Evolutionary conservation across 2,329 filamentous ascomycete species (phyloP), one percentile per base, ranked within the genome.

Genomic region (Aspergillus sp.): DNA sequence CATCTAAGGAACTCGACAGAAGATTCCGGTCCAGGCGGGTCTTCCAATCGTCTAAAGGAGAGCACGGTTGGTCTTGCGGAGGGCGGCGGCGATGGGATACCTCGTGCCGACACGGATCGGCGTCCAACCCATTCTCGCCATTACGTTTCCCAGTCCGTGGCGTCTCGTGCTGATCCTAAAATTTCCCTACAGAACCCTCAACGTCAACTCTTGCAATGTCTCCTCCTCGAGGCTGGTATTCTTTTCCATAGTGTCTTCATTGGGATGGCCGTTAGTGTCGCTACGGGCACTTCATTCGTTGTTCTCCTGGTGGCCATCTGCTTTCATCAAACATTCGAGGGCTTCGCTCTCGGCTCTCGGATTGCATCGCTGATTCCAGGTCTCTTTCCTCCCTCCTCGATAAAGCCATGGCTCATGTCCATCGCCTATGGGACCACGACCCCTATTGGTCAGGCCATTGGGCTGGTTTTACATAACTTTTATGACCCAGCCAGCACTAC

Each of bases 321-420:
- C 62, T 93, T 93, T 74, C 90, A 95, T 68, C 89, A 96, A 76
- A 91, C 89, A 1, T 96, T 96, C 63, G 91, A 96, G 76, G 91
- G 91, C 2, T 85, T 96, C 13, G 91, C 91, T 0, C 83, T 96
- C 4, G 91, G 91, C 6, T 89, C 89, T 43, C 89, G 91, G 57
- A 96, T 96, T 66, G 89, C 91, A 0, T 89, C 89, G 9, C 85
- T 96, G 26, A 86, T 89, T 18, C 78, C 78, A 2, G 73, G 72
- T 55, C 71, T 71, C 13, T 96, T 97, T 68, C 85, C 89, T 0
- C 82, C 83, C 18, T 82, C 83, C 3, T 93, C 90, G 0, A 76
- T 84, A 2, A 89, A 89, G 48, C 93, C 95, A 0, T 96, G 85
- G 85, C 72, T 87, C 15, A 87, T 88, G 85, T 81, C 81, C 9